phyloP scores from a whole-genome alignment of 306 rosid species.

The Begonia masoniana region DNA sequence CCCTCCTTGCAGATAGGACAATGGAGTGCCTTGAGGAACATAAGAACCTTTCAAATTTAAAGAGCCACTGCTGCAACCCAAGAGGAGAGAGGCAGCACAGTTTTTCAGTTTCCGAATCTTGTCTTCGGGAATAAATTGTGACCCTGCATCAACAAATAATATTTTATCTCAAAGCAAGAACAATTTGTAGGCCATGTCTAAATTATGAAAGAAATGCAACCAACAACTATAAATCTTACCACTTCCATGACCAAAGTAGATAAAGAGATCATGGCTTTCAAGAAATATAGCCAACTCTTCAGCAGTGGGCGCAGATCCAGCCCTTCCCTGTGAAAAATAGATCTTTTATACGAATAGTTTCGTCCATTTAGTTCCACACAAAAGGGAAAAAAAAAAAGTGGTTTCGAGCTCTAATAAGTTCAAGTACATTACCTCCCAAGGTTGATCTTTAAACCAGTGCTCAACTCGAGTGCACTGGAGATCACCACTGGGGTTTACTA shows the following conservation, averaged over 20 bases:
- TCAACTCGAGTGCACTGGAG: constrained; percentile 42
- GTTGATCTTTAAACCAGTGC: too few species aligned
- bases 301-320: constrained; percentile 54
- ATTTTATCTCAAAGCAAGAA: too few species aligned
- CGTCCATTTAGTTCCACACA: too few species aligned
- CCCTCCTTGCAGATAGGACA: too few species aligned
- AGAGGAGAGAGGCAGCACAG: constrained; percentile 76
- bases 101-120: constrained; percentile 61
- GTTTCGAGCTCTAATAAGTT: too few species aligned
- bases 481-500: constrained; percentile 87
- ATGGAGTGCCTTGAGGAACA: constrained; percentile 63
- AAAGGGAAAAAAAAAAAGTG: not conserved
- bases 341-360: too few species aligned
- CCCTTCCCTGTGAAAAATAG: too few species aligned
- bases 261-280: constrained; percentile 64
- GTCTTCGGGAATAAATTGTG: constrained; percentile 53
- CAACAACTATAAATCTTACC: constrained; percentile 29
- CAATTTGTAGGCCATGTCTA: too few species aligned
- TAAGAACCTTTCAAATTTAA: constrained; percentile 59
- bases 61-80: constrained; percentile 93
- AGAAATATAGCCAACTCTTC: constrained; percentile 60
- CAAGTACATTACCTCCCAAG: too few species aligned
- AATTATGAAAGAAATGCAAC: too few species aligned
- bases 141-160: too few species aligned
- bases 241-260: constrained; percentile 93